Conservation (phyloP, 352 stramenopile genomes). For the Phytophthora megakarya region DNA sequence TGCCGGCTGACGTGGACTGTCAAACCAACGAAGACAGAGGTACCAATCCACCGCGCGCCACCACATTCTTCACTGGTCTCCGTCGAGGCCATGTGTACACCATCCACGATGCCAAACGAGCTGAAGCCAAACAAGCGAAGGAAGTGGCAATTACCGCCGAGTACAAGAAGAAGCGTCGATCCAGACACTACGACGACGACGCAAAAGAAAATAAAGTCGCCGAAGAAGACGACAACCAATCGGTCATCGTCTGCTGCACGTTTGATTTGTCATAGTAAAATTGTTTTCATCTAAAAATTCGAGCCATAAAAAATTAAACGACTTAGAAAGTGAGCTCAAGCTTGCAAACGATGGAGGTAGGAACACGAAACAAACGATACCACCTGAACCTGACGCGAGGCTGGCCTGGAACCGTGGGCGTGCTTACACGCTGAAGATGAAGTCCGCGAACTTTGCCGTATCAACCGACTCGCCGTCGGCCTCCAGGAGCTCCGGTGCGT, state of each 20-base stretch:
- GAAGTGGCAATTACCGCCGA: constrained; percentile 23
- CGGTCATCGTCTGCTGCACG: constrained; percentile 70
- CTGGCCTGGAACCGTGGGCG: constrained; percentile 2
- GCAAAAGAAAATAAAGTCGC: constrained; percentile 35
- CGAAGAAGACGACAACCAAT: constrained; percentile 38
- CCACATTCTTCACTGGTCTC: constrained; percentile 81
- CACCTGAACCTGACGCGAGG: constrained; percentile 24
- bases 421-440: constrained; percentile 82
- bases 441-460: constrained; percentile 74
- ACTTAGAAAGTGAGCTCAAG: constrained; percentile 31
- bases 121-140: constrained; percentile 29
- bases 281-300: constrained; percentile 42
- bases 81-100: constrained; percentile 45
- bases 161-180: constrained; percentile 28
- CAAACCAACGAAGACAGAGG: constrained; percentile 84
- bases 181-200: constrained; percentile 36
- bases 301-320: constrained; percentile 39
- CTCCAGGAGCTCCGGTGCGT: constrained; percentile 56
- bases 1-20: constrained; percentile 59
- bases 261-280: constrained; percentile 67
- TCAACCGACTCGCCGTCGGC: constrained; percentile 67
- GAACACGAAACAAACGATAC: constrained; percentile 22
- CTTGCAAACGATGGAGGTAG: constrained; percentile 8
- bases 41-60: constrained; percentile 83
- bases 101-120: constrained; percentile 40